Evolutionary conservation across 371 early-diverging fungal genomes (phyloP).

Genomic region (Mucor irregularis): DNA sequence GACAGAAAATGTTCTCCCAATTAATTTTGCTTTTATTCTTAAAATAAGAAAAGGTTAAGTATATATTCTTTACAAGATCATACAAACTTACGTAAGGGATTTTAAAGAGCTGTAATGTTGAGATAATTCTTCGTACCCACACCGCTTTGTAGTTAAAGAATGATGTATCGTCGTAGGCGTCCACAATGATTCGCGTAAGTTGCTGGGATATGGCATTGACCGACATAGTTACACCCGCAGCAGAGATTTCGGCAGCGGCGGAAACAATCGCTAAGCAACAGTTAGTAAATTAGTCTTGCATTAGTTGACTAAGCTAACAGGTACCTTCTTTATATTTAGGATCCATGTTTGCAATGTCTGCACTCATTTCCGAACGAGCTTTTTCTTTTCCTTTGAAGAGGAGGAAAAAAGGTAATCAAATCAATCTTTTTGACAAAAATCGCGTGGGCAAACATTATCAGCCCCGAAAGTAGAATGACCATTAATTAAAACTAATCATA

Average conservation of each 20-base stretch:
- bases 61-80: neutral
- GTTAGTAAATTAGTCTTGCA: neutral
- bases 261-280: neutral
- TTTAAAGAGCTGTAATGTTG: neutral
- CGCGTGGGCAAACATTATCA: neutral
- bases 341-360: neutral
- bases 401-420: neutral
- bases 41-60: conserved; percentile 1
- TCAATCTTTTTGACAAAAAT: neutral
- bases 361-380: neutral
- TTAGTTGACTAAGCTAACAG: neutral
- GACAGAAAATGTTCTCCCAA: conserved; percentile 11
- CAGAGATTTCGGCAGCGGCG: neutral
- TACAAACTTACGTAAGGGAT: neutral
- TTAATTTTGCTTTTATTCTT: conserved; percentile 9
- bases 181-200: conserved; percentile 1
- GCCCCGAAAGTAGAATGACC: neutral
- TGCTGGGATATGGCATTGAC: conserved; percentile 4
- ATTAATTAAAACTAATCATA: too few species aligned
- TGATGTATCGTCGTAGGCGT: conserved; percentile 1
- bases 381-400: neutral
- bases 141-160: conserved; percentile 2
- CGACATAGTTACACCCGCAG: neutral
- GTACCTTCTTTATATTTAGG: conserved; percentile 3
- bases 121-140: neutral